phyloP scores from a whole-genome alignment of 352 stramenopile species.

The Globisporangium canariense region DNA sequence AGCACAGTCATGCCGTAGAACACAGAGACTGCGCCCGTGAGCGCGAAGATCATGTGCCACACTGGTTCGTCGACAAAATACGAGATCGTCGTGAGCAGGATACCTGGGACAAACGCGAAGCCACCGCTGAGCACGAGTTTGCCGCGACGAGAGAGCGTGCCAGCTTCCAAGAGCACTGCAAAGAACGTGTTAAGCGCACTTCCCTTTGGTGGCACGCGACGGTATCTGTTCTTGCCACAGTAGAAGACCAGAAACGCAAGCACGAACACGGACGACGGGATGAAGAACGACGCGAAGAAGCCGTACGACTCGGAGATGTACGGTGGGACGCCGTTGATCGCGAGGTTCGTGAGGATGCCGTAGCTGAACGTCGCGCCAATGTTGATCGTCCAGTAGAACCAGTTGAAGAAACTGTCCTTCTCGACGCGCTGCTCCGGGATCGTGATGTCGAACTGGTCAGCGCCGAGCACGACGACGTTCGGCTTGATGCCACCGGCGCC shows the following conservation, averaged over 20 bases:
- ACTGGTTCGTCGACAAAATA: conserved; percentile 70
- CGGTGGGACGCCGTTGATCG: conserved; percentile 84
- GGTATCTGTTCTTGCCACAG: conserved; percentile 55
- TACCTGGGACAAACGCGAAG: conserved; percentile 64
- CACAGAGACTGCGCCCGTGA: conserved; percentile 47
- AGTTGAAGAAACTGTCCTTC: conserved; percentile 92
- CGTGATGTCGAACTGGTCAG: conserved; percentile 79
- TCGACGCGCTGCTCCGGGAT: conserved; percentile 63
- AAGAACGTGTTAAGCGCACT: conserved; percentile 76
- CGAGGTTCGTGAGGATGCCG: conserved; percentile 87
- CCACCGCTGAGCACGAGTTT: conserved; percentile 76
- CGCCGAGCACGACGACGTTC: conserved; percentile 71
- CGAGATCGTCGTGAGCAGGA: conserved; percentile 72
- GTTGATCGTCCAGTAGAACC: conserved; percentile 94
- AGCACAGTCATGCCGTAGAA: conserved; percentile 72
- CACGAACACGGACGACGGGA: conserved; percentile 78
- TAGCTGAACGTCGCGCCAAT: conserved; percentile 90
- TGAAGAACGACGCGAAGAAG: conserved; percentile 88
- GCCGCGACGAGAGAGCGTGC: conserved; percentile 42
- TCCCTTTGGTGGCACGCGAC: conserved; percentile 66
- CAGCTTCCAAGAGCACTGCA: conserved; percentile 61
- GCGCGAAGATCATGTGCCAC: conserved; percentile 58
- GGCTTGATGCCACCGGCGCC: conserved; percentile 74
- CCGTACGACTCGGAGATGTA: conserved; percentile 80
- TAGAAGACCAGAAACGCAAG: conserved; percentile 83